Base-by-base conservation (phyloP, 805 yeast species). In the Yarrowia deformans region DNA sequence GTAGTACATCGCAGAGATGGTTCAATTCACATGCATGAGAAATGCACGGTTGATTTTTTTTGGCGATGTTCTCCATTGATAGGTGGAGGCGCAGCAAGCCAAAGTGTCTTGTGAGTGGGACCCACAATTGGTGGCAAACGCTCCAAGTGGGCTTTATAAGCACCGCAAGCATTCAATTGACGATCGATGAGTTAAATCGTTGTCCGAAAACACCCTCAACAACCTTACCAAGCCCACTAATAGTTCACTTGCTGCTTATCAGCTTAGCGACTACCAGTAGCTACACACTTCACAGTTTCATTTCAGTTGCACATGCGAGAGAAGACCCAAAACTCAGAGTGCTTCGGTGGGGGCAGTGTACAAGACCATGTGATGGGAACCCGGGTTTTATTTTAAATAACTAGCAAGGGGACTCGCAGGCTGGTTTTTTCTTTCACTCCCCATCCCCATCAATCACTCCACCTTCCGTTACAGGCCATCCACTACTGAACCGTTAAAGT, bases 221-320 rank as follows among this genome's bases (percentile, higher is more conserved):
- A 4, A 23, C 4, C 2, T 23, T 23, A 23, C 29, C 4, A 23
- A 23, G 29, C 29, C 29, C 2, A 23, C 29, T 46, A 46, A 23
- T 14, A 6, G 13, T 37, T 49, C 54, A 34, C 39, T 50, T 50
- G 55, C 55, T 54, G n/a, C 56, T 35, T 23, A 23, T 23, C 29
- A 23, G 29, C 29, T 23, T 2, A 23, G 4, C 29, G 29, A 23
- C 29, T 23, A 2, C 3, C 29, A 23, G 2, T 23, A 23, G 29
- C 29, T 23, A 23, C 29, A 23, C 40, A 50, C 56, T 34, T 32
- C 52, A 13, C 39, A 14, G 42, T 49, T 52, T 52, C 42, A 54
- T 54, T 37, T 34, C 42, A 18, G 58, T 37, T 54, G 58, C 58
- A 37, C 56, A 50, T 50, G 56, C 56, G 18, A 34, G 42, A 12